Base-by-base conservation (phyloP, 805 yeast species). In the Starmerella bombi region DNA sequence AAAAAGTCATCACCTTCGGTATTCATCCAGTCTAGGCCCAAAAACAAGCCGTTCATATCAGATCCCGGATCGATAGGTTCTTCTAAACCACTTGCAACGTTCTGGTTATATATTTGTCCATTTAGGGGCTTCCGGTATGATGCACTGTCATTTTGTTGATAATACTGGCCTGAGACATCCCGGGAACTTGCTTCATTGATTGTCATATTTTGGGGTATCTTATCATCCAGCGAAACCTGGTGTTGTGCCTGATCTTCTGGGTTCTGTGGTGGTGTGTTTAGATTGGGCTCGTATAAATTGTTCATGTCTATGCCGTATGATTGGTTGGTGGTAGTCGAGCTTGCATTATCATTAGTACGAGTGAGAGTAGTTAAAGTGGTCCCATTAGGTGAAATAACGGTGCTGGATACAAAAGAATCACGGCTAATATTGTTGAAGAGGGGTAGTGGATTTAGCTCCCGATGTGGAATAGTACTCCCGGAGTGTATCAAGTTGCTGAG, bases 341-440 rank as follows among this genome's bases (percentile, higher is more conserved):
- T 15, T 28, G n/a, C 17, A 1, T 82, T 82, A 0, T 93, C 91
- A 45, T 72, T 80, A 0, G 94, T 83, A 2, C 94, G 95, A 1
- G 83, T 86, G 49, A 85, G 68, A 0, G 86, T 84, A 1, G 95
- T 85, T 18, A 84, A 70, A 0, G 95, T 82, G 0, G 95, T 85
- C 41, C 96, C 96, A 50, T 82, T 82, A 1, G 94, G 94, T 0
- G 94, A 80, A 0, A 93, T 85, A 2, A 83, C 75, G 1, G 85
- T 78, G 23, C 80, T 74, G 0, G 94, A 78, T 37, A 78, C 79
- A 62, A 83, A 85, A 57, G 83, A 88, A 57, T 85, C 95, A 51
- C 75, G 77, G 23, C 86, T 80, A 54, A 85, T 85, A 58, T 85
- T 94, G 55, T 81, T 82, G 60, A 84, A 85, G 54, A 85, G 80